Evolutionary conservation across 2,329 filamentous ascomycete species (phyloP).

Genomic region (Alternaria longipes): DNA sequence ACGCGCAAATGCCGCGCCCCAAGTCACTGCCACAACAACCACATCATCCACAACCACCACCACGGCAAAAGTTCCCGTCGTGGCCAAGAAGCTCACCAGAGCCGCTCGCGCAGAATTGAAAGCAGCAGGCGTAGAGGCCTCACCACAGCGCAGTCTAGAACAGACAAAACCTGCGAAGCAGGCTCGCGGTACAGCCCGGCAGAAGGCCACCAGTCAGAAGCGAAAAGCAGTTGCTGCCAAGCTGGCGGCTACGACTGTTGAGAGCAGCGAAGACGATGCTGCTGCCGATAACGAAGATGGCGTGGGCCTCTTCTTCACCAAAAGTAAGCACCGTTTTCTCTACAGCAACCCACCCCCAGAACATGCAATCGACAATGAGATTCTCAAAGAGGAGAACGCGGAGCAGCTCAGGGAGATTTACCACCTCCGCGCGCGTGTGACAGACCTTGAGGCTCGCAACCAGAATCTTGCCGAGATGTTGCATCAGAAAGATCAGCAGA

Average conservation of each 20-base stretch:
- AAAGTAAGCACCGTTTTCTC: conserved; percentile 27
- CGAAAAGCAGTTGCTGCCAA: conserved; percentile 17
- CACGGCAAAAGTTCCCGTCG: conserved; percentile 3
- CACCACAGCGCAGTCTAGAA: conserved; percentile 28
- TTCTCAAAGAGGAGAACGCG: conserved; percentile 3
- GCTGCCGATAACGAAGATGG: conserved; percentile 27
- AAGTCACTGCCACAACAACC: conserved; percentile 16
- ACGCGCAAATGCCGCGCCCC: conserved; percentile 20
- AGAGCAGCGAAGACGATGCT: conserved; percentile 20
- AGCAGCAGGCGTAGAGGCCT: conserved; percentile 20
- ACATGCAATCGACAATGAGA: background rate
- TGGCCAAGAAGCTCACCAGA: conserved; percentile 24
- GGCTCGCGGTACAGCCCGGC: conserved; percentile 10
- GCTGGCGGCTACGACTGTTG: conserved; percentile 15
- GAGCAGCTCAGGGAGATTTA: conserved; percentile 18
- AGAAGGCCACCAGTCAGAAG: conserved; percentile 15
- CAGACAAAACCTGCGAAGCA: conserved; percentile 22
- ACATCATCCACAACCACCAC: conserved; percentile 8
- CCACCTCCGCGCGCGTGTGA: conserved; percentile 15
- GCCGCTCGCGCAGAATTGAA: conserved; percentile 22
- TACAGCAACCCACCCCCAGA: background rate
- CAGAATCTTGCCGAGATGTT: conserved; percentile 11
- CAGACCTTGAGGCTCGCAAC: conserved; percentile 14
- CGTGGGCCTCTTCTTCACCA: conserved; percentile 30
- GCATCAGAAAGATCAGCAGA: conserved; percentile 8